Percentiles rank a stretch among this genome's conserved stretches.
Evolutionary conservation across 441 rosid genomes (phyloP).

Genomic region (Gossypium gossypioides): DNA sequence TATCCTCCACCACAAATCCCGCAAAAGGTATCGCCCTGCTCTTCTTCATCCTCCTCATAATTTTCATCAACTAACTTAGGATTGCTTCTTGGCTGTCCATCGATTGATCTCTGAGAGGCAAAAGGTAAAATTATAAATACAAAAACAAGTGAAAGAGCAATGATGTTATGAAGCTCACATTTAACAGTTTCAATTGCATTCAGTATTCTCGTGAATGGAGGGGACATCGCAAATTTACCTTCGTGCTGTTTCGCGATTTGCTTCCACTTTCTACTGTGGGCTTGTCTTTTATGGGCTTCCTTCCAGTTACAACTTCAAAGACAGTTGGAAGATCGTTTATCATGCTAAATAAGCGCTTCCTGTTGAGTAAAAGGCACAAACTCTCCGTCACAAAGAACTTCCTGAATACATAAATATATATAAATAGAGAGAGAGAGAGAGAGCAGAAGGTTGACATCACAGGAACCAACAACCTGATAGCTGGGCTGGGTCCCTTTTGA

Average conservation of each 20-base stretch:
- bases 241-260: conserved; percentile 56
- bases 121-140: neutral
- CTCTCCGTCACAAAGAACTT: neutral
- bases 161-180: neutral
- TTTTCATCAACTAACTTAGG: conserved; percentile 42
- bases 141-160: neutral
- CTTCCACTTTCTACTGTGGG: conserved; percentile 57
- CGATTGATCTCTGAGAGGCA: conserved; percentile 47
- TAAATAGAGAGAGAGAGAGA: neutral
- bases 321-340: conserved; percentile 75
- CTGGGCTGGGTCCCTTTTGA: neutral
- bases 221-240: conserved; percentile 27
- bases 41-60: conserved; percentile 66
- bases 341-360: conserved; percentile 73
- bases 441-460: neutral
- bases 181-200: neutral
- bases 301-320: conserved; percentile 68
- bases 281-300: conserved; percentile 59
- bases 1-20: conserved; percentile 68
- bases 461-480: neutral
- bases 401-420: neutral
- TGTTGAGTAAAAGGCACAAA: conserved; percentile 19
- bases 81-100: conserved; percentile 51
- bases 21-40: conserved; percentile 62
- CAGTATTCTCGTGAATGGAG: neutral